phyloP scores from a whole-genome alignment of 2,329 filamentous ascomycete species.

The Aureobasidium leucospermi region DNA sequence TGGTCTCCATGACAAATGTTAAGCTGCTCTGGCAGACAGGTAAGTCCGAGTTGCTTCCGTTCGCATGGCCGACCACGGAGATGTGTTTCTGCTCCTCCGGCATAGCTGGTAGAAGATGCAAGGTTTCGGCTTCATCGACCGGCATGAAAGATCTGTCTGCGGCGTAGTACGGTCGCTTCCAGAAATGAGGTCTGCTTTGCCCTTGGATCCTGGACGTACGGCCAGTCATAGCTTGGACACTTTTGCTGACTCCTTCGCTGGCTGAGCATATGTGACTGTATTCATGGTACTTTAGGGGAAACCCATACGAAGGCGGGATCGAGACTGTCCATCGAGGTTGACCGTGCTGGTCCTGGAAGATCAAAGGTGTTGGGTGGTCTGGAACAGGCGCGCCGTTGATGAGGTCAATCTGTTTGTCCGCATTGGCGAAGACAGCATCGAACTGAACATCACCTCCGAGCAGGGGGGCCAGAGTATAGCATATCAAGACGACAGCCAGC shows the following conservation, averaged over 20 bases:
- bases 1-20: constrained; percentile 69
- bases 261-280: constrained; percentile 62
- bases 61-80: constrained; percentile 16
- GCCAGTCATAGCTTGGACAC: constrained; percentile 24
- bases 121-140: constrained; percentile 60
- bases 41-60: constrained; percentile 11
- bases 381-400: constrained; percentile 60
- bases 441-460: constrained; percentile 22
- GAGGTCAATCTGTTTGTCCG: constrained; percentile 51
- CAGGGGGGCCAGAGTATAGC: constrained; percentile 13
- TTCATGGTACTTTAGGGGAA: constrained; percentile 58
- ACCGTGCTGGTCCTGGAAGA: constrained; percentile 59
- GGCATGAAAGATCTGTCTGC: constrained; percentile 66
- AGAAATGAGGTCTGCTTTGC: constrained; percentile 36
- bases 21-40: constrained; percentile 59
- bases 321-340: constrained; percentile 72
- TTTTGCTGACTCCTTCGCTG: constrained; percentile 40
- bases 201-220: constrained; percentile 26
- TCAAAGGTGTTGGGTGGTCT: constrained; percentile 63
- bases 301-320: constrained; percentile 59
- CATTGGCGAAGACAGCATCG: constrained; percentile 26
- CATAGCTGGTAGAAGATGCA: constrained; percentile 50
- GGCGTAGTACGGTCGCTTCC: constrained; percentile 49
- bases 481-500: constrained; percentile 11
- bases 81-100: constrained; percentile 25